Conservation (phyloP, 129 eudicot species). For the Saussurea involucrata region DNA sequence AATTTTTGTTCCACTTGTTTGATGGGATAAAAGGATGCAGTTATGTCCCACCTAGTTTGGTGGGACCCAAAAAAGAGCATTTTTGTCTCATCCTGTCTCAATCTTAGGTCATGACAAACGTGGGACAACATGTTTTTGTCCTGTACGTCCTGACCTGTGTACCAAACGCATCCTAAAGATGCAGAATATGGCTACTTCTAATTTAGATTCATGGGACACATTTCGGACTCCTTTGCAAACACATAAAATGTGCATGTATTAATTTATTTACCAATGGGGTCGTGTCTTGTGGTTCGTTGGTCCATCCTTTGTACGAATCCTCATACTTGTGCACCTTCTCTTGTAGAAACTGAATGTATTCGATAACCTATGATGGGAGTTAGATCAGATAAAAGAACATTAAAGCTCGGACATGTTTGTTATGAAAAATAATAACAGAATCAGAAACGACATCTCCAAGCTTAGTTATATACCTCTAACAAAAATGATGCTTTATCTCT, state of each 20-base stretch:
- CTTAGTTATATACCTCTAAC: slow-evolving; percentile 52
- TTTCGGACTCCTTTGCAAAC: neutral
- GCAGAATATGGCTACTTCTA: neutral
- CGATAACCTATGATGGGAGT: slow-evolving; percentile 60
- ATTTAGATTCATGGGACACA: neutral
- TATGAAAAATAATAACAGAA: neutral
- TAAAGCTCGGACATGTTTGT: neutral
- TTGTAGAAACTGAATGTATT: slow-evolving; percentile 84
- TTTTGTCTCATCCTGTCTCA: too few relatives aligned
- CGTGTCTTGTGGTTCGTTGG: slow-evolving; percentile 47
- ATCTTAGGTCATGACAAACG: too few relatives aligned
- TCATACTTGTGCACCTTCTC: slow-evolving; percentile 84
- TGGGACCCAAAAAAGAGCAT: too few relatives aligned
- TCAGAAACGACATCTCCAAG: neutral
- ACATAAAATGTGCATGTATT: neutral
- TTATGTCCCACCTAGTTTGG: too few relatives aligned
- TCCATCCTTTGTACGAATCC: slow-evolving; percentile 62
- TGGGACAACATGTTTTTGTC: neutral
- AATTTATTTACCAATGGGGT: slow-evolving; percentile 47
- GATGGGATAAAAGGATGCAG: too few relatives aligned
- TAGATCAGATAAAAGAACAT: neutral
- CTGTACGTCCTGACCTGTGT: neutral
- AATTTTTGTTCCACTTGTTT: too few relatives aligned
- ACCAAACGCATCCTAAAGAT: neutral
- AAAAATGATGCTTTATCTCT: slow-evolving; percentile 97